Evolutionary conservation across 345 rosid species (phyloP), one percentile per base, ranked within the genome.

Genomic region (Moricandia moricandioides): DNA sequence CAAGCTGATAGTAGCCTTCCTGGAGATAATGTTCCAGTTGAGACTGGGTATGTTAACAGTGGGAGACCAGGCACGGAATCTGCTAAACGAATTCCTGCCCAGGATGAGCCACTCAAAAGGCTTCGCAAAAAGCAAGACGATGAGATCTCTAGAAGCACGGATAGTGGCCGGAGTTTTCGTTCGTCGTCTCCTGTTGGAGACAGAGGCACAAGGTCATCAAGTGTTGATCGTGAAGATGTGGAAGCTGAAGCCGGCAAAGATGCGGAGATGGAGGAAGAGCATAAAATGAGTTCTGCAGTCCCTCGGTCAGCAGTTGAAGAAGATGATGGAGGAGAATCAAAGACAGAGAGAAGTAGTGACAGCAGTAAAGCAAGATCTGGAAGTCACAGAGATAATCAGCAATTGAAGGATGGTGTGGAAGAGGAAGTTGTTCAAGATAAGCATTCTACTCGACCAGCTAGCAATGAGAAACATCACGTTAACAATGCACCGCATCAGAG

Each of bases 311-410:
- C 67, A 40, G 76, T 69, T 56, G 87, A 83, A 69, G 92, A 88
- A 75, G 93, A 88, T 70, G 92, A 86, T 67, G 91, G 79, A 39
- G 97, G 86, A 58, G 93, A 87, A 59, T 81, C 84, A 43, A 92
- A 83, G 83, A 89, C 89, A 37, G 97, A 92, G 60, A 90, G 98
- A 85, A 90, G 93, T 79, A 90, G 94, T 73, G 98, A 92, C 71
- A 86, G 86, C 78, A 89, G 94, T 81, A 90, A 95, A 89, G 92
- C 87, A 72, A 87, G 88, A 84, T 90, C 97, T 47, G 91, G 89
- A 27, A 89, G 92, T 84, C 87, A 92, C 80, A 86, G 84, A 79
- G 97, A 95, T 81, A 37, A 83, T 83, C 89, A 82, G 70, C 90
- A 87, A 79, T 71, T 85, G 79, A 86, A 76, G 62, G 92, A 86